Conservation (phyloP, 331 rosid species). For the Phaseolus coccineus region DNA sequence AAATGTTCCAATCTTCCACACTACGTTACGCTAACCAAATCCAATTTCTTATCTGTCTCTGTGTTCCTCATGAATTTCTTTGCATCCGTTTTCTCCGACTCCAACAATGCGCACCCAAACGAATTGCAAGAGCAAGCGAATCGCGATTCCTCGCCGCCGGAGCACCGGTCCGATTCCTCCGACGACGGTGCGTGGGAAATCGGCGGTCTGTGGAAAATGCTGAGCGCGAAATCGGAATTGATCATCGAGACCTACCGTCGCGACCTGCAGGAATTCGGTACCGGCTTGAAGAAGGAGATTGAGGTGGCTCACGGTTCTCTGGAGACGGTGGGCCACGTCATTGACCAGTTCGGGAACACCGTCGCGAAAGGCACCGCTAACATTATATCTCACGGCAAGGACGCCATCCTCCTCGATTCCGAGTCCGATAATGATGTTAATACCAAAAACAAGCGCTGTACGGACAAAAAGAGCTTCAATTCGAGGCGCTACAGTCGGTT, state of each 20-base stretch:
- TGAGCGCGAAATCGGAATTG: constrained; percentile 72
- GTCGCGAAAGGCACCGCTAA: constrained; percentile 73
- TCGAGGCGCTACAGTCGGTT: constrained; percentile 69
- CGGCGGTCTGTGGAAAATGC: constrained; percentile 66
- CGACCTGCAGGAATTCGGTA: constrained; percentile 83
- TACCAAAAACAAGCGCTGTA: neutral
- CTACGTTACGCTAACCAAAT: neutral
- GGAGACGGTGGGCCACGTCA: constrained; percentile 67
- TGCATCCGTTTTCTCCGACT: constrained; percentile 47
- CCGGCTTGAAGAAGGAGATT: constrained; percentile 84
- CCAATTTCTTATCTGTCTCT: neutral
- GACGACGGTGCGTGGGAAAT: constrained; percentile 58
- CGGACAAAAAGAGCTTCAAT: constrained; percentile 41
- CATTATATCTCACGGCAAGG: constrained; percentile 78
- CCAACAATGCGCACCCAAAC: constrained; percentile 25
- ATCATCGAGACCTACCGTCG: constrained; percentile 88
- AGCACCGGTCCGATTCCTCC: neutral
- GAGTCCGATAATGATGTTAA: constrained; percentile 38
- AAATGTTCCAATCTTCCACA: neutral
- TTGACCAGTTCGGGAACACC: constrained; percentile 80
- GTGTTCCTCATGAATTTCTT: constrained; percentile 48
- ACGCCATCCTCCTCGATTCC: constrained; percentile 59
- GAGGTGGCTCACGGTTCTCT: constrained; percentile 92
- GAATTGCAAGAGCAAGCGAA: constrained; percentile 38
- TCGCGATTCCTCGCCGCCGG: neutral